Percentiles rank a stretch among this genome's conserved stretches.
phyloP scores from a whole-genome alignment of 208 protist species.

The Leishmania mexicana region DNA sequence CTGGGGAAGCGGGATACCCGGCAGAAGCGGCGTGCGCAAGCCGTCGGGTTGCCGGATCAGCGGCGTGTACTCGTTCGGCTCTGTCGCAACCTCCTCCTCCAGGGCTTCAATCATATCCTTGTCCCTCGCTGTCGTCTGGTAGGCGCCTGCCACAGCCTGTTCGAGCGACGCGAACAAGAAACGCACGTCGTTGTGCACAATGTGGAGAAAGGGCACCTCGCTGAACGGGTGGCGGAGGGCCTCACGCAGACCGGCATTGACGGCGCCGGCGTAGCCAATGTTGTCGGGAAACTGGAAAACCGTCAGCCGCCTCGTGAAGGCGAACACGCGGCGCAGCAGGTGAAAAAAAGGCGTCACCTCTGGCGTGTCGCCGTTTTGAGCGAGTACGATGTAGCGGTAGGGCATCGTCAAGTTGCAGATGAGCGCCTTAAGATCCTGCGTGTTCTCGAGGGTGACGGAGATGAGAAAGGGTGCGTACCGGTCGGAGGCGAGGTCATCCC shows the following conservation, averaged over 20 bases:
- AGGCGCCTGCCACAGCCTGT: constrained; percentile 20
- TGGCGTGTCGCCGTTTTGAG: constrained; percentile 28
- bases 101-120: constrained; percentile 22
- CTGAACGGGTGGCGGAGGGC: constrained; percentile 33
- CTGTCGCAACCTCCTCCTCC: constrained; percentile 34
- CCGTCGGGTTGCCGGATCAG: constrained; percentile 23
- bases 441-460: constrained; percentile 24
- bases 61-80: constrained; percentile 34
- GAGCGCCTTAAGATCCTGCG: constrained; percentile 39
- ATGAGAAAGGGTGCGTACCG: constrained; percentile 23
- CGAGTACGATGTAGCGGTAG: constrained; percentile 34
- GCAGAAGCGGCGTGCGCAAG: constrained; percentile 23
- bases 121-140: constrained; percentile 25
- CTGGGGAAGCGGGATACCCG: constrained; percentile 25
- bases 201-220: constrained; percentile 42
- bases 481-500: background rate
- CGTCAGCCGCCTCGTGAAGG: constrained; percentile 42
- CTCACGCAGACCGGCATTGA: constrained; percentile 44
- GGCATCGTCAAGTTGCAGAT: constrained; percentile 36
- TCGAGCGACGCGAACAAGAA: constrained; percentile 4
- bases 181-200: constrained; percentile 39
- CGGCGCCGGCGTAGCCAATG: constrained; percentile 32
- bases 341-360: constrained; percentile 36
- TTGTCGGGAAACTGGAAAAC: constrained; percentile 34
- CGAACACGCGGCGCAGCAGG: constrained; percentile 37